These are phyloP conservation scores for Proliferodiscus dingleyae DNA, from an alignment of 2,329 filamentous ascomycete genomes.

Conservation along the genomic window DNA sequence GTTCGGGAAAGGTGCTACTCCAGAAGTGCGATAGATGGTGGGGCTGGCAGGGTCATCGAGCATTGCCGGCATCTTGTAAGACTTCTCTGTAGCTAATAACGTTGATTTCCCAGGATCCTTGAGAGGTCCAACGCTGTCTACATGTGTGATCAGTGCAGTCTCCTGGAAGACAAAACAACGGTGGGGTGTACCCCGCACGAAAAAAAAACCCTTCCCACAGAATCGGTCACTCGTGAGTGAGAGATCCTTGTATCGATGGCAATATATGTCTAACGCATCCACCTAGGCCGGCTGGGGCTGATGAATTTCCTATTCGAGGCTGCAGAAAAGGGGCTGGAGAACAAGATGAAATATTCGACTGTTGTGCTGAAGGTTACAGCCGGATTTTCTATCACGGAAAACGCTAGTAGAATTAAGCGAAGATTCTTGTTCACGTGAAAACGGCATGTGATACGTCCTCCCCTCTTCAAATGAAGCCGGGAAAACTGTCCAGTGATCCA, in stretches of 20 bases:
- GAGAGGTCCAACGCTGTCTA: conserved; percentile 3
- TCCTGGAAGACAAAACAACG: too few species aligned
- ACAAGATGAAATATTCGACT: conserved; percentile 13
- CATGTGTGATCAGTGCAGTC: conserved; percentile 2
- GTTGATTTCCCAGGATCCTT: neutral
- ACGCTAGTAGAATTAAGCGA: too few species aligned
- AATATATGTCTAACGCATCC: neutral
- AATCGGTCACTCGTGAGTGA: too few species aligned
- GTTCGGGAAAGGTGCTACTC: conserved; percentile 45
- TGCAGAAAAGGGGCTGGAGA: neutral
- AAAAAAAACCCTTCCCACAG: too few species aligned
- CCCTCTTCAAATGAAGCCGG: too few species aligned
- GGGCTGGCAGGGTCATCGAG: conserved; percentile 55
- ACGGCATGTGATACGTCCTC: too few species aligned
- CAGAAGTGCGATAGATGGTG: conserved; percentile 50
- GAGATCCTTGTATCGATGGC: neutral
- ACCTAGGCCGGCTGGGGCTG: neutral
- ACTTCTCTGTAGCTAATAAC: too few species aligned
- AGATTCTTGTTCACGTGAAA: too few species aligned
- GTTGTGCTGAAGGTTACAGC: conserved; percentile 13
- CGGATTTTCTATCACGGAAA: too few species aligned
- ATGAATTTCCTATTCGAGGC: conserved; percentile 4
- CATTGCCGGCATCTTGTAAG: conserved; percentile 51
- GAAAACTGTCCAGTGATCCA: too few species aligned
- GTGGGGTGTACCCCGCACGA: too few species aligned